phyloP scores from a whole-genome alignment of 2,329 filamentous ascomycete species.

The Aaosphaeria pasadenensis region DNA sequence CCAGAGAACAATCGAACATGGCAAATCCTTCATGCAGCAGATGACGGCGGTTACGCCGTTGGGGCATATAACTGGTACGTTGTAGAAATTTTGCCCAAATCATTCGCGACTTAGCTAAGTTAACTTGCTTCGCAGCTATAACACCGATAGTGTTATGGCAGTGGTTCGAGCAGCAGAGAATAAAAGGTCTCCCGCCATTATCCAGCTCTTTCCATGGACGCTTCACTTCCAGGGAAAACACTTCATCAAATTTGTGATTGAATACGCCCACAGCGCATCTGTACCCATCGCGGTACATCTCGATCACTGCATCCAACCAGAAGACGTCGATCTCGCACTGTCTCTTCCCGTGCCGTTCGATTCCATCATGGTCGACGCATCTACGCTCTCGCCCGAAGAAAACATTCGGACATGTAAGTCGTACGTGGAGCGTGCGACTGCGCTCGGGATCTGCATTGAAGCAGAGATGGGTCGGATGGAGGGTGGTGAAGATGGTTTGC shows the following conservation, averaged over 20 bases:
- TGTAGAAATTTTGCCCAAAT: not conserved
- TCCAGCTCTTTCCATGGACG: conserved; percentile 14
- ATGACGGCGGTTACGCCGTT: conserved; percentile 1
- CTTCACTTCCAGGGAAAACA: conserved; percentile 6
- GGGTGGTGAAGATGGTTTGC: conserved; percentile 63
- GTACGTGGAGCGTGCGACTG: conserved; percentile 58
- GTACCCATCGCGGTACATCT: conserved; percentile 41
- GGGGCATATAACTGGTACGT: conserved; percentile 2
- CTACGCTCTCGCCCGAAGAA: conserved; percentile 62
- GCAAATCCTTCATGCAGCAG: conserved; percentile 3
- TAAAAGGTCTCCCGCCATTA: conserved; percentile 8
- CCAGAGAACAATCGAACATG: conserved; percentile 2
- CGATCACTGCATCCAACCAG: conserved; percentile 40
- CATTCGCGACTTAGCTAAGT: not conserved
- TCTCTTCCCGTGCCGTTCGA: conserved; percentile 50
- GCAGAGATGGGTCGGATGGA: conserved; percentile 67
- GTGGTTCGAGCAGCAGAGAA: conserved; percentile 11
- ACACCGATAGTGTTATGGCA: conserved; percentile 12
- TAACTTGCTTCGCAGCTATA: conserved; percentile 7
- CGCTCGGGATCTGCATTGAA: conserved; percentile 60
- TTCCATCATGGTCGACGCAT: conserved; percentile 67
- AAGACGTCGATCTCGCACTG: conserved; percentile 31
- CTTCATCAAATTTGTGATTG: conserved; percentile 37
- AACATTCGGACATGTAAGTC: conserved; percentile 61
- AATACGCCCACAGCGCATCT: conserved; percentile 31